Percentiles rank a stretch among this genome's conserved stretches.
phyloP scores from a whole-genome alignment of 495 filamentous ascomycete genomes.

The Penicillium turbatum region DNA sequence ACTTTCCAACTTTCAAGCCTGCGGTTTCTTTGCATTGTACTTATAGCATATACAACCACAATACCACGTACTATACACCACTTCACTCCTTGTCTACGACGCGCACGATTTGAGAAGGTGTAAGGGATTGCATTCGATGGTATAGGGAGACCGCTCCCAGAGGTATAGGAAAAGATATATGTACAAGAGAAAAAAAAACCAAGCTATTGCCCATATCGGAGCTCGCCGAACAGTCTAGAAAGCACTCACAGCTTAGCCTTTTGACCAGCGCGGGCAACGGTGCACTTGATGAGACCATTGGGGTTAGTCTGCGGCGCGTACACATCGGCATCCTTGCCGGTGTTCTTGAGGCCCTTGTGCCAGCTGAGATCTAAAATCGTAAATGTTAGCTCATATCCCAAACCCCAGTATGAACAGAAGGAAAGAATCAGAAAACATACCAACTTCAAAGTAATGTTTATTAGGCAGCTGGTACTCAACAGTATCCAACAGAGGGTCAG shows the following conservation, averaged over 20 bases:
- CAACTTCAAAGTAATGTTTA: slow-evolving; percentile 98
- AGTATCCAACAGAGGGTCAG: slow-evolving; percentile 62
- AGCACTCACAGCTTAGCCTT: slow-evolving; percentile 41
- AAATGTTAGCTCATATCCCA: slow-evolving; percentile 15
- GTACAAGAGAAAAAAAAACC: slow-evolving; percentile 20
- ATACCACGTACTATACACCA: slow-evolving; percentile 5
- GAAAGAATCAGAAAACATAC: slow-evolving; percentile 42
- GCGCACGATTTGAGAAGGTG: background rate
- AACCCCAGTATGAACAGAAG: background rate
- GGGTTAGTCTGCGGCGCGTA: slow-evolving; percentile 90
- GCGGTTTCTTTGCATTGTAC: slow-evolving; percentile 11
- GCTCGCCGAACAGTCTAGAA: background rate
- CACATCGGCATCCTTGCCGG: slow-evolving; percentile 92
- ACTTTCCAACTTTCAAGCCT: slow-evolving; percentile 9
- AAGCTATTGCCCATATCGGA: slow-evolving; percentile 4
- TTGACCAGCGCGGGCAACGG: slow-evolving; percentile 60
- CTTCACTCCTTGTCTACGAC: background rate
- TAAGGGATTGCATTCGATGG: background rate
- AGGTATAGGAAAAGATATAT: slow-evolving; percentile 26
- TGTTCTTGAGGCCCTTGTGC: slow-evolving; percentile 97
- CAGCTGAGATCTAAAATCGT: slow-evolving; percentile 72
- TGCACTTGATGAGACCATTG: slow-evolving; percentile 95
- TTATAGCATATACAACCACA: slow-evolving; percentile 10
- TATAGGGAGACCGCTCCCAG: slow-evolving; percentile 6
- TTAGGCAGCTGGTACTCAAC: slow-evolving; percentile 88